A percentile compares a stretch with the other conserved stretches of the same genome.
Conservation (phyloP, 2,329 filamentous ascomycete species). For the Hymenoscyphus salicellus region DNA sequence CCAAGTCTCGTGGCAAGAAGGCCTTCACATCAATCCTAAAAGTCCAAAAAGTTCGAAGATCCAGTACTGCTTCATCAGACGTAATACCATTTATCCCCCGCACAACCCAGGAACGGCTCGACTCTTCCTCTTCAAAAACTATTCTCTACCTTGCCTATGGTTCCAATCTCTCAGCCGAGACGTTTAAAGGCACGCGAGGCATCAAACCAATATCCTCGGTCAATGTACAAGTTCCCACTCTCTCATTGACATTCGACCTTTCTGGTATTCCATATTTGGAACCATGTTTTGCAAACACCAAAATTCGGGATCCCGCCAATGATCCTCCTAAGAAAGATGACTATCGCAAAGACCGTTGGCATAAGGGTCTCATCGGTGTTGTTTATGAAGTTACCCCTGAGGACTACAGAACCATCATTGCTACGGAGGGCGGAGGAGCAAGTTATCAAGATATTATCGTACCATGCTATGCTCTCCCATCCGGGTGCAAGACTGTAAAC, state of each 20-base stretch:
- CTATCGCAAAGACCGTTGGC: slow-evolving; percentile 62
- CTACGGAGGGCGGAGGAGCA: slow-evolving; percentile 82
- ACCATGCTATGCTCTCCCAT: slow-evolving; percentile 68
- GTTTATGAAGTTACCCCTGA: slow-evolving; percentile 87
- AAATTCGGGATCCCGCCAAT: slow-evolving; percentile 44
- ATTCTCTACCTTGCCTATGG: slow-evolving; percentile 86
- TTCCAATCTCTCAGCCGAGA: slow-evolving; percentile 78
- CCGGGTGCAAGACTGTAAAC: slow-evolving; percentile 57
- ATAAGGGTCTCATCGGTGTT: slow-evolving; percentile 82
- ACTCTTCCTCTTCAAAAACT: slow-evolving; percentile 39
- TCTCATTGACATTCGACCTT: slow-evolving; percentile 80
- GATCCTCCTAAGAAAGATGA: slow-evolving; percentile 28
- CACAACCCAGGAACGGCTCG: slow-evolving; percentile 19
- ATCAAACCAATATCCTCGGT: slow-evolving; percentile 78
- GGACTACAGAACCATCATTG: slow-evolving; percentile 84
- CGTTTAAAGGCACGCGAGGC: slow-evolving; percentile 72
- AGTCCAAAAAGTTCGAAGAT: slow-evolving; percentile 4
- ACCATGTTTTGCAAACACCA: slow-evolving; percentile 88
- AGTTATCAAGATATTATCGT: slow-evolving; percentile 83
- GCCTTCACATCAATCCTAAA: slow-evolving; percentile 13
- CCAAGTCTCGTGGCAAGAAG: slow-evolving; percentile 4
- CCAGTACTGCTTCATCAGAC: slow-evolving; percentile 9
- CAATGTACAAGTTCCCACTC: slow-evolving; percentile 75
- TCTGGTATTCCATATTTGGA: slow-evolving; percentile 82
- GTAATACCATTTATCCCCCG: slow-evolving; percentile 12